phyloP scores from a whole-genome alignment of 768 basidiomycete species.

The Rhodotorula paludigena region DNA sequence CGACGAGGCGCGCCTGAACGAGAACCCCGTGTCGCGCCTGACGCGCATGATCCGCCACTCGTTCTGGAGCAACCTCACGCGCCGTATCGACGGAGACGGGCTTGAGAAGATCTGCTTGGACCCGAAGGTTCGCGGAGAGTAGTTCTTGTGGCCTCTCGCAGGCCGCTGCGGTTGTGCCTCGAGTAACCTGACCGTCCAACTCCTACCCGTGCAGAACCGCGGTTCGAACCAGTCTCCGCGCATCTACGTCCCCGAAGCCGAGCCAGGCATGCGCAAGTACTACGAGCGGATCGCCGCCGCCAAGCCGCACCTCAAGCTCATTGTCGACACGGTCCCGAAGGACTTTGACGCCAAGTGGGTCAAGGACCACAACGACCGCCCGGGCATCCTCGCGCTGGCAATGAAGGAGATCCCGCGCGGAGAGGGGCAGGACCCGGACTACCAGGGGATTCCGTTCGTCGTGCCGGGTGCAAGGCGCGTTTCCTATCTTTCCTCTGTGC shows the following conservation, averaged over 20 bases:
- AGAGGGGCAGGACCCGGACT: constrained; percentile 60
- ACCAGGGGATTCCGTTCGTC: constrained; percentile 93
- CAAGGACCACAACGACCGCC: constrained; percentile 86
- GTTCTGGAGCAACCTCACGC: constrained; percentile 96
- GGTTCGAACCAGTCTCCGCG: constrained; percentile 81
- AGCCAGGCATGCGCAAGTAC: constrained; percentile 89
- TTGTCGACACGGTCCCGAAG: constrained; percentile 81
- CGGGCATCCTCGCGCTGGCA: constrained; percentile 86
- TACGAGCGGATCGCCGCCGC: constrained; percentile 83
- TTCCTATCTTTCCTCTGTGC: background rate
- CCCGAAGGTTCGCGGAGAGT: constrained; percentile 58
- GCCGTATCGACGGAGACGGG: constrained; percentile 93
- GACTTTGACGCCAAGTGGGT: constrained; percentile 82
- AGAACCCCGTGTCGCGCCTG: constrained; percentile 94
- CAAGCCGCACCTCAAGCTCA: constrained; percentile 88
- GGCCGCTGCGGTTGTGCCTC: too few species aligned
- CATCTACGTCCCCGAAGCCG: constrained; percentile 90
- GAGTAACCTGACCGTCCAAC: background rate
- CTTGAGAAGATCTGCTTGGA: constrained; percentile 96
- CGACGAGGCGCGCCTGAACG: constrained; percentile 94
- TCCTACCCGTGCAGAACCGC: constrained; percentile 56
- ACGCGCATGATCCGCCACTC: constrained; percentile 81
- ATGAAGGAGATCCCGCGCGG: constrained; percentile 82
- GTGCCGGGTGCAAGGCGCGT: constrained; percentile 70
- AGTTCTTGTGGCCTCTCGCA: too few species aligned